Evolutionary conservation across 1,284 basidiomycete species (phyloP).

Genomic region (Schizophyllum amplum): DNA sequence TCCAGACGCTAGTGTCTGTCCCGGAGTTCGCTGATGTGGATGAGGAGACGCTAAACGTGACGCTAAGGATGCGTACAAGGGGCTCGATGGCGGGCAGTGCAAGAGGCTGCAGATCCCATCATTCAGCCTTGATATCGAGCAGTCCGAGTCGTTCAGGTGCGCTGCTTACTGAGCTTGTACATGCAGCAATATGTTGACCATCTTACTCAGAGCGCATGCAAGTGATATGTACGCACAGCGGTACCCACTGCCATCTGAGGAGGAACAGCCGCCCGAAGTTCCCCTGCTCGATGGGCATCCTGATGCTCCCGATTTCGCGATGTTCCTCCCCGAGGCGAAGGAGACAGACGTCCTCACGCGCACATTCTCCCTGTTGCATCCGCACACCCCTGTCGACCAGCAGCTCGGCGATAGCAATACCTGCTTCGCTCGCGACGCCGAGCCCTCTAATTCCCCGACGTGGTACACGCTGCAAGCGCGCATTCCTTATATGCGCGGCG

Average conservation of each 20-base stretch:
- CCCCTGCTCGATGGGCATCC: conserved; percentile 48
- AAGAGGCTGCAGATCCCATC: conserved; percentile 44
- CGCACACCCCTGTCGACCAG: conserved; percentile 34
- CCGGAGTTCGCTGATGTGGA: conserved; percentile 45
- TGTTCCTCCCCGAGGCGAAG: conserved; percentile 26
- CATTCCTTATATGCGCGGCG: conserved; percentile 35
- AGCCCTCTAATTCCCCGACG: conserved; percentile 19
- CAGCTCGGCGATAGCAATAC: conserved; percentile 35
- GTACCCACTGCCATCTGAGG: conserved; percentile 46
- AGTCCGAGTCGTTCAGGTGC: conserved; percentile 60
- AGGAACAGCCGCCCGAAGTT: conserved; percentile 52
- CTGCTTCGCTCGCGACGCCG: conserved; percentile 33
- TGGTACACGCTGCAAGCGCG: conserved; percentile 58
- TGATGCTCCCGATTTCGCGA: conserved; percentile 39
- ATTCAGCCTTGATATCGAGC: conserved; percentile 48
- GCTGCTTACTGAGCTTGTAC: neutral
- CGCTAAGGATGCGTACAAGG: conserved; percentile 53
- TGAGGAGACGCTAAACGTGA: conserved; percentile 39
- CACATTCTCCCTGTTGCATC: conserved; percentile 47
- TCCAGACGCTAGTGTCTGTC: conserved; percentile 54
- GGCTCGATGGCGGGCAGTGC: conserved; percentile 36
- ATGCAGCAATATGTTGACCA: neutral
- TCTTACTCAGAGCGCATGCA: conserved; percentile 26
- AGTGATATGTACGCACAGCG: conserved; percentile 30
- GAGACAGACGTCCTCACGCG: conserved; percentile 21